Evolutionary conservation across 108 stramenopile genomes (phyloP), one percentile per base, ranked within the genome.

Genomic region (Pseudonitzschia delicatissima): DNA sequence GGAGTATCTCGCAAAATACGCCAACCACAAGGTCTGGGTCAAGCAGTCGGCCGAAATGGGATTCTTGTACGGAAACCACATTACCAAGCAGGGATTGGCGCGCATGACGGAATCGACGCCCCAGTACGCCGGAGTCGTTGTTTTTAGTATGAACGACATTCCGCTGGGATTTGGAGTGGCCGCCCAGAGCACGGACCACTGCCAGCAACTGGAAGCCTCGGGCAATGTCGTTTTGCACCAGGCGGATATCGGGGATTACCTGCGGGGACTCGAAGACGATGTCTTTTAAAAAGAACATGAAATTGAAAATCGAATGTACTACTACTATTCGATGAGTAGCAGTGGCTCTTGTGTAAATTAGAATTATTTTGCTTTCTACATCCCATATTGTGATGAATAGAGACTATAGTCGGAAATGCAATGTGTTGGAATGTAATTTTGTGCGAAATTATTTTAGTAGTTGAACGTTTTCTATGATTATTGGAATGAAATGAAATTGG

Each of bases 11-110:
- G 76, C 94, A 40, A 94, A 98, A 76, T 95, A 98, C 69, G 93
- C 95, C 62, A 92, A 94, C 75, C 82, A 93, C 90, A 98, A 99
- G 72, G 99, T 99, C 21, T 99, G 99, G 99, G 91, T 99, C 9
- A 99, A 99, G 75, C 92, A 96, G 42, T 87, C 84, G 59, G 87
- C 96, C 18, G 99, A 99, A 86, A 98, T 98, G 97, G 84, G 82
- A 26, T 99, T 98, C 73, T 76, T 99, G 49, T 99, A 99, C 73
- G 99, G 99, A 51, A 98, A 98, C 80, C 91, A 99, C 77, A 82
- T 99, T 11, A 78, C 88, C 40, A 99, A 99, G 78, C 81, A 82
- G 34, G 97, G 96, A 63, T 74, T 99, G 61, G 97, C 87, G 28
- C 78, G 96, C 20, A 98, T 99, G 78, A 99, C 98, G 34, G 99